These are phyloP conservation scores for Hirsutella rhossiliensis DNA, from an alignment of 2,329 filamentous ascomycete species.

Conservation along the genomic window DNA sequence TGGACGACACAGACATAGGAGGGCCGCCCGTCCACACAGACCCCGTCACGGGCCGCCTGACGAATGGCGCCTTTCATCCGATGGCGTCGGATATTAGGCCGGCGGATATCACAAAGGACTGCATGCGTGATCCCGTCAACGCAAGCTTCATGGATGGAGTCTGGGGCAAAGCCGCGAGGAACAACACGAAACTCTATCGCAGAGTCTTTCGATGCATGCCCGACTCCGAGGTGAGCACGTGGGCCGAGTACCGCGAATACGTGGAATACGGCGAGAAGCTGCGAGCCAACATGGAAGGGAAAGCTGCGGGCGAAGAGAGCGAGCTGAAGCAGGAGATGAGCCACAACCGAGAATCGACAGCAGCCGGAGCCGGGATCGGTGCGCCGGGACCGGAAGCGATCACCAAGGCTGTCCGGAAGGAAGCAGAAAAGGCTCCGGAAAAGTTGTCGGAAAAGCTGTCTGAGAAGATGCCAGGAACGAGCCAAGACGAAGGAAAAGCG, in stretches of 20 bases:
- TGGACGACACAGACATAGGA: constrained; percentile 74
- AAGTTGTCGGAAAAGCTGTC: constrained; percentile 11
- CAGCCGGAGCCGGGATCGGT: constrained; percentile 27
- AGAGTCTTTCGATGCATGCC: constrained; percentile 95
- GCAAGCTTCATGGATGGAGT: constrained; percentile 74
- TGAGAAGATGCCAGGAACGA: constrained; percentile 9
- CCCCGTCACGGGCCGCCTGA: constrained; percentile 33
- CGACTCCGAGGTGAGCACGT: constrained; percentile 84
- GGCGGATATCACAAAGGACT: constrained; percentile 72
- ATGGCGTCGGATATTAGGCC: constrained; percentile 56
- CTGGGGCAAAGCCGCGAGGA: constrained; percentile 78
- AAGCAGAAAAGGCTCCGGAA: constrained; percentile 21
- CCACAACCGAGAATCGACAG: constrained; percentile 15
- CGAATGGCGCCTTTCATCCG: constrained; percentile 33
- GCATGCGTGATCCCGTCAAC: constrained; percentile 84
- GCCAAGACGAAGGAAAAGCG: constrained; percentile 16
- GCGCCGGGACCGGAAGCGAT: constrained; percentile 28
- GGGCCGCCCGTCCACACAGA: constrained; percentile 53
- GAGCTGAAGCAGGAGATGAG: constrained; percentile 27
- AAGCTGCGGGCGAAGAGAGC: constrained; percentile 35
- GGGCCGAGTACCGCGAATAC: constrained; percentile 86
- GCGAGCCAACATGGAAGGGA: constrained; percentile 51
- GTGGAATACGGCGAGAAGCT: constrained; percentile 68
- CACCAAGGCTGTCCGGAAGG: constrained; percentile 19
- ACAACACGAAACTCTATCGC: constrained; percentile 91